A percentile compares a stretch with the other conserved stretches of the same genome.
Evolutionary conservation across 83 land plant species (phyloP).

Genomic region (Isoetes engelmannii): DNA sequence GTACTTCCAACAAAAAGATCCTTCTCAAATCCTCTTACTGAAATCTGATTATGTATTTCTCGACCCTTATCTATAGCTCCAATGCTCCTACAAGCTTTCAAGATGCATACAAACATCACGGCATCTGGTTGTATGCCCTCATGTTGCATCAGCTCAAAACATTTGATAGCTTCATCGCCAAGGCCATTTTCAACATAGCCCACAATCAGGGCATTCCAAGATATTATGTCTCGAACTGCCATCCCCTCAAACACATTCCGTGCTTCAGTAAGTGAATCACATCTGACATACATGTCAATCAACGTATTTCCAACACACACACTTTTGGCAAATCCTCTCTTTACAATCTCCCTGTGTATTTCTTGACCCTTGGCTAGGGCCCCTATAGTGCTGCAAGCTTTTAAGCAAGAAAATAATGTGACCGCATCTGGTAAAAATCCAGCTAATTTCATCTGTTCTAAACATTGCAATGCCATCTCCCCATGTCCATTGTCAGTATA

Average conservation of each 20-base stretch:
- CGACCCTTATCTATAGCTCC: conserved; percentile 10
- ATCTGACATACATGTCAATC: conserved; percentile 9
- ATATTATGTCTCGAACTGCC: not conserved
- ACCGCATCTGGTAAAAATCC: not conserved
- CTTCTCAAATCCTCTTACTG: no score
- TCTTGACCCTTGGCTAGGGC: not conserved
- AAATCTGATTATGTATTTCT: conserved; percentile 1
- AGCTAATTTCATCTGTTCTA: not conserved
- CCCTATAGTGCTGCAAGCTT: conserved; percentile 6
- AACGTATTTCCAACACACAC: not conserved
- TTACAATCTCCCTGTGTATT: conserved; percentile 7
- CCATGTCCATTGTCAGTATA: not conserved
- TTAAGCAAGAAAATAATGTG: not conserved
- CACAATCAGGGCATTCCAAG: conserved; percentile 1
- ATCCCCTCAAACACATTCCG: not conserved
- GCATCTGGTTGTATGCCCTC: conserved; percentile 9
- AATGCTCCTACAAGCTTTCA: conserved; percentile 6
- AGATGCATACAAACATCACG: conserved; percentile 5
- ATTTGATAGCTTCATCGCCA: conserved; percentile 12
- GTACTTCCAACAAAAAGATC: not conserved
- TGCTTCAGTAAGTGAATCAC: not conserved
- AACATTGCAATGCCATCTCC: conserved; percentile 3
- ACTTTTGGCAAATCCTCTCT: not conserved
- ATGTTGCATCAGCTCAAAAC: conserved; percentile 7
- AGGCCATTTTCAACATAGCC: not conserved